Evolutionary conservation across 768 basidiomycete genomes (phyloP), one percentile per base, ranked within the genome.

Genomic region (Gyrodon lividus): DNA sequence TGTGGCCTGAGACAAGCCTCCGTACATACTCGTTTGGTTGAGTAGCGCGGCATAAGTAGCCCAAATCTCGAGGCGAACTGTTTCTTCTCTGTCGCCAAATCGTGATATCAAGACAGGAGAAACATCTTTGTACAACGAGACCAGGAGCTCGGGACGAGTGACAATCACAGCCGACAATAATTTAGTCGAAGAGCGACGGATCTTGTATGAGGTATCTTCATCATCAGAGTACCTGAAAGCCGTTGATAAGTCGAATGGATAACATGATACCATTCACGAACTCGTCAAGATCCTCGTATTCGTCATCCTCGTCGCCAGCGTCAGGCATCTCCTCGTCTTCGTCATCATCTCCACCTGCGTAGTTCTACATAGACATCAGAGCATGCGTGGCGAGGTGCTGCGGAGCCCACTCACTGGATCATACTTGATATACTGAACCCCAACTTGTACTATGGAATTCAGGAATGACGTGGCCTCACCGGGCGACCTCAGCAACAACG

Each of bases 131-230:
- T 92, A 97, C 45, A 96, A 78, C 2, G 84, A 73, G 13, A 76
- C 70, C 19, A 98, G 78, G 2, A 93, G 78, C 63, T 98, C 97
- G 1, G 94, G 92, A 22, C 94, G 89, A 1, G 96, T 98, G 12
- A 82, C 83, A 51, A 98, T 86, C 43, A 97, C 75, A 6, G 90
- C 88, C 24, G 86, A 74, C 14, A 98, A 77, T 4, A 98, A 75
- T 67, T 98, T 98, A 16, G 94, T 92, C 6, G 97, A 87, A 6
- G 92, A 87, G 40, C 97, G 84, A 57, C 97, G 87, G 51, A 97
- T 92, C 70, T 98, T 98, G 81, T 97, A 98, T 0, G 96, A 98
- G 10, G 89, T 91, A 64, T 99, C 97, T 68, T 98, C 97, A 51
- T 99, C 97, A 60, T 99, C 97, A 6, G 92, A 93, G 68, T 97